Percentiles rank a stretch among this genome's conserved stretches.
Conservation (phyloP, 2,329 filamentous ascomycete genomes). For the Diaporthe eres region DNA sequence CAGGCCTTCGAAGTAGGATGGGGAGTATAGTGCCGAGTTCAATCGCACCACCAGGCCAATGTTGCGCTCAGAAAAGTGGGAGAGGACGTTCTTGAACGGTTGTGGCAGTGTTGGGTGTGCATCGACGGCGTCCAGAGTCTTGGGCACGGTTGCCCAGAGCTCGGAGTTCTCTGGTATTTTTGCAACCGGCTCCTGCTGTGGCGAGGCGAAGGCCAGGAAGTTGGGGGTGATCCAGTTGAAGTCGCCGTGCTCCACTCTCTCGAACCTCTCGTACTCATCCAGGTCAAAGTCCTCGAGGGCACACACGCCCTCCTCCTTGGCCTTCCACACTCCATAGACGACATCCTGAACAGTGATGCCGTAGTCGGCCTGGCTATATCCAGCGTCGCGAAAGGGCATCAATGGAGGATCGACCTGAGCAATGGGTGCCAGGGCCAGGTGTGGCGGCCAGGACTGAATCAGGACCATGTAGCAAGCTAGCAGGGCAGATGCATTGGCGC, state of each 20-base stretch:
- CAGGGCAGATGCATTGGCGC: slow-evolving; percentile 94
- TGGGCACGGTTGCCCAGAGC: slow-evolving; percentile 80
- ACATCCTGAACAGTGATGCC: slow-evolving; percentile 96
- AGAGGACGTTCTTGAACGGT: slow-evolving; percentile 96
- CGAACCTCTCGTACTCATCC: slow-evolving; percentile 96
- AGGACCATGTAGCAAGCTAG: slow-evolving; percentile 99
- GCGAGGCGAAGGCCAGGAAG: slow-evolving; percentile 97
- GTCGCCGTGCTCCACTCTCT: slow-evolving; percentile 97
- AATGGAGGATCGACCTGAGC: slow-evolving; percentile 96
- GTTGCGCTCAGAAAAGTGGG: slow-evolving; percentile 88
- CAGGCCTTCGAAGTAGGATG: slow-evolving; percentile 95
- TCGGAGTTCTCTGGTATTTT: slow-evolving; percentile 81
- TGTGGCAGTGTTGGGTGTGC: slow-evolving; percentile 79
- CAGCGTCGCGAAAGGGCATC: slow-evolving; percentile 99
- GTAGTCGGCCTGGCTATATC: slow-evolving; percentile 98
- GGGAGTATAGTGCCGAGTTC: slow-evolving; percentile 95
- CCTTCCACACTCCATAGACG: slow-evolving; percentile 98
- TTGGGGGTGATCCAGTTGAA: slow-evolving; percentile 99
- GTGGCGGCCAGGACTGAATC: slow-evolving; percentile 97
- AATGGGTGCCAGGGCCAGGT: slow-evolving; percentile 94
- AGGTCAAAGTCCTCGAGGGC: slow-evolving; percentile 94
- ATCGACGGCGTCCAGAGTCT: slow-evolving; percentile 80
- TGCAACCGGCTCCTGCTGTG: slow-evolving; percentile 83
- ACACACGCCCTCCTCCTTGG: slow-evolving; percentile 94
- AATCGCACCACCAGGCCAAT: slow-evolving; percentile 94